A percentile compares a stretch with the other conserved stretches of the same genome.
phyloP scores from a whole-genome alignment of 371 early-diverging fungal genomes.

The Apophysomyces trapeziformis region DNA sequence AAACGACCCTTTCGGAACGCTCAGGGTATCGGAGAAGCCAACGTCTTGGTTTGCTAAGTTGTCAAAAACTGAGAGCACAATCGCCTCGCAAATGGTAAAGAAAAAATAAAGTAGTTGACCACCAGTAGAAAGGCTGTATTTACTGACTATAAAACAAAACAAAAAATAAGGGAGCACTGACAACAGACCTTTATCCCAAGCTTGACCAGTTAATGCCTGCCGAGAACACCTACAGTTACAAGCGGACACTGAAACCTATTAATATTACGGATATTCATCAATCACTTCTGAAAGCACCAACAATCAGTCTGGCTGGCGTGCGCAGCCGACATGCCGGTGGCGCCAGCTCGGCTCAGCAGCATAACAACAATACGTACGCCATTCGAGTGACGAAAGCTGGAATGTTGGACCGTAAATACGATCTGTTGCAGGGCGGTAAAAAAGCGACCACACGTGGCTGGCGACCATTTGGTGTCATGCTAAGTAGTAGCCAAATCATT shows the following conservation, averaged over 20 bases:
- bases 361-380: conserved; percentile 47
- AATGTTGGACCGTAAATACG: conserved; percentile 72
- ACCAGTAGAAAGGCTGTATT: neutral
- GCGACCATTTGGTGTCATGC: conserved; percentile 75
- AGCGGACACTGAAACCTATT: conserved; percentile 33
- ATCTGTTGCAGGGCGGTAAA: conserved; percentile 67
- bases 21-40: conserved; percentile 22
- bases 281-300: conserved; percentile 43
- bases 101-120: neutral
- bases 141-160: conserved; percentile 7
- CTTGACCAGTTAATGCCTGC: conserved; percentile 48
- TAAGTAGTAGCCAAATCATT: conserved; percentile 79
- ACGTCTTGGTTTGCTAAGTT: conserved; percentile 44
- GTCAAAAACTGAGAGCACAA: conserved; percentile 24
- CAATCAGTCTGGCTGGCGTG: conserved; percentile 50
- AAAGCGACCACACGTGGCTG: conserved; percentile 73
- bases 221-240: conserved; percentile 42
- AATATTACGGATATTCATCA: conserved; percentile 38
- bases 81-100: conserved; percentile 17
- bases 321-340: conserved; percentile 30
- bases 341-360: conserved; percentile 8
- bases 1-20: conserved; percentile 26
- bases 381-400: conserved; percentile 76
- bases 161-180: conserved; percentile 14
- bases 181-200: conserved; percentile 37